Percentiles rank a stretch among this genome's conserved stretches.
Evolutionary conservation across 2,329 filamentous ascomycete genomes (phyloP).

Genomic region (Rachicladosporium sp.): DNA sequence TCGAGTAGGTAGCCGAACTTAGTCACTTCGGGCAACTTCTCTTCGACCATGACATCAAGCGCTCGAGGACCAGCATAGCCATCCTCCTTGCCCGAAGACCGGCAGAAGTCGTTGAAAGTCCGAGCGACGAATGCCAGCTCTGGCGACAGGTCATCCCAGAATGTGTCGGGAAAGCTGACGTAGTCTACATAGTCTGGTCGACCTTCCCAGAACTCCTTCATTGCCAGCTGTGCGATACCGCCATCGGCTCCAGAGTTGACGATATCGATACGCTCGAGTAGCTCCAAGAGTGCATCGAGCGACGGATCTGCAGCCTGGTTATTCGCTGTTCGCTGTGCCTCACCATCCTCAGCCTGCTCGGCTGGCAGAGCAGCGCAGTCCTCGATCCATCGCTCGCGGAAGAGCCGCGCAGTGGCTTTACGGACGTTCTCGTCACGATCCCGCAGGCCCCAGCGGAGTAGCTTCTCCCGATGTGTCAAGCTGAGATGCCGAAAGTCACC

Average conservation of each 20-base stretch:
- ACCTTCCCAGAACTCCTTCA: constrained; percentile 93
- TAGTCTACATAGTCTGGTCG: constrained; percentile 69
- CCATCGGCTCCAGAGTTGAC: constrained; percentile 81
- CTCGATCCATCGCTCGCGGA: constrained; percentile 95
- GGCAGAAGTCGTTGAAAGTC: constrained; percentile 90
- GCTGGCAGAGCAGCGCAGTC: constrained; percentile 66
- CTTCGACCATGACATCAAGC: constrained; percentile 65
- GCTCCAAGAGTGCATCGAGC: constrained; percentile 73
- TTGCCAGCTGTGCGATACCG: constrained; percentile 83
- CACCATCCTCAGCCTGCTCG: constrained; percentile 41
- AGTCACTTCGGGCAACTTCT: constrained; percentile 91
- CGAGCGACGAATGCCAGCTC: constrained; percentile 83
- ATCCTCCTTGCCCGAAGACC: constrained; percentile 43
- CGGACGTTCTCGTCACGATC: constrained; percentile 91
- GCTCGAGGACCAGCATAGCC: constrained; percentile 50
- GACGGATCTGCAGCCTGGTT: constrained; percentile 48
- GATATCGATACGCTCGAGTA: constrained; percentile 87
- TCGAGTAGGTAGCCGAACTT: constrained; percentile 80
- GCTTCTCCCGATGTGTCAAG: constrained; percentile 85
- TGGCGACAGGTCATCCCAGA: constrained; percentile 70
- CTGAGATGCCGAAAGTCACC: constrained; percentile 92
- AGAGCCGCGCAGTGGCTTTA: constrained; percentile 79
- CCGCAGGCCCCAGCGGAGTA: constrained; percentile 84
- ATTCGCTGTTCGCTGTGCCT: constrained; percentile 35
- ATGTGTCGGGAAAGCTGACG: constrained; percentile 54